Evolutionary conservation across 805 yeast species (phyloP).

Genomic region (Sugiyamaella boreocaroliniensis): DNA sequence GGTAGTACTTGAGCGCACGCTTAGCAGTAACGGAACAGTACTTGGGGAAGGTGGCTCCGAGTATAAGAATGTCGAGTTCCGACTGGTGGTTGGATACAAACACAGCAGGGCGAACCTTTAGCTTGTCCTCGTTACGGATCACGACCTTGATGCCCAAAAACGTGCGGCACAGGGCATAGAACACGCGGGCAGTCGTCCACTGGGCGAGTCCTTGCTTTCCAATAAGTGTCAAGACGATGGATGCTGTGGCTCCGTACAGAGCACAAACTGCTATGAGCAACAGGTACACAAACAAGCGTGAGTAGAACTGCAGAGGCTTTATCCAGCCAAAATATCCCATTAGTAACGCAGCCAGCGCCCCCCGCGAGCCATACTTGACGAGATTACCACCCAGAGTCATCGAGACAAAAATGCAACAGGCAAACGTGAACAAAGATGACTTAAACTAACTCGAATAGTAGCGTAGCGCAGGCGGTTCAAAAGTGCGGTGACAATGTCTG

Average conservation of each 20-base stretch:
- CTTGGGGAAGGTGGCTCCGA: constrained; percentile 80
- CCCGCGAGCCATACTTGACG: constrained; percentile 10
- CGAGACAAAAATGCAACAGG: too few relatives aligned
- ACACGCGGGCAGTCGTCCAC: constrained; percentile 82
- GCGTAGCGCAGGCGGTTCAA: too few relatives aligned
- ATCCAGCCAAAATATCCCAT: constrained; percentile 29
- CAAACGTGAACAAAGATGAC: too few relatives aligned
- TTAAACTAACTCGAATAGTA: too few relatives aligned
- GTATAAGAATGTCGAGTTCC: constrained; percentile 71
- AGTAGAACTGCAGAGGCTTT: constrained; percentile 31
- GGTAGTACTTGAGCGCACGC: constrained; percentile 71
- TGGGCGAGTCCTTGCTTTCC: constrained; percentile 81
- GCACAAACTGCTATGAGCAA: constrained; percentile 28
- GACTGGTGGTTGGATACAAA: constrained; percentile 87
- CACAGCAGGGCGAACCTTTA: constrained; percentile 62
- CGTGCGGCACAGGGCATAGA: constrained; percentile 53
- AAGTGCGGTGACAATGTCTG: too few relatives aligned
- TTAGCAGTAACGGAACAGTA: constrained; percentile 92
- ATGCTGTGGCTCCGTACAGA: constrained; percentile 60
- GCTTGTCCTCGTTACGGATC: constrained; percentile 57
- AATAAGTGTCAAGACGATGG: constrained; percentile 53
- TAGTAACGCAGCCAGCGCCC: constrained; percentile 12
- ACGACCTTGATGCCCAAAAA: constrained; percentile 64
- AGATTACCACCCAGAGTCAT: background rate
- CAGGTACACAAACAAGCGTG: constrained; percentile 27